These are phyloP conservation scores for Dendryphion nanum DNA, from an alignment of 2,329 filamentous ascomycete species.

Conservation along the genomic window DNA sequence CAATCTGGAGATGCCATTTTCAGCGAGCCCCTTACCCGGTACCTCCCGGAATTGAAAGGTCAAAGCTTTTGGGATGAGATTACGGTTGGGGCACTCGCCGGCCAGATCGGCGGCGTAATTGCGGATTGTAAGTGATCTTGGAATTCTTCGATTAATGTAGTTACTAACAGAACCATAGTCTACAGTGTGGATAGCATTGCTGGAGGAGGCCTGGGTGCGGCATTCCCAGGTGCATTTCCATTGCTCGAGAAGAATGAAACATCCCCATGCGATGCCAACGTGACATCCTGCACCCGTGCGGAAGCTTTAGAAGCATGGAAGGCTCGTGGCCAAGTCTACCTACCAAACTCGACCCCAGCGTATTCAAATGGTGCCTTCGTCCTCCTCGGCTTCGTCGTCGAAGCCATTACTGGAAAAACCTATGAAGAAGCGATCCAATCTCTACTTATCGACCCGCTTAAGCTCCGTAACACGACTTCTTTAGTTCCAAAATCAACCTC, in stretches of 20 bases:
- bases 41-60: conserved; percentile 41
- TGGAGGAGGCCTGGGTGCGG: too few species aligned
- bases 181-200: too few species aligned
- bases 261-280: not conserved
- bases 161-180: too few species aligned
- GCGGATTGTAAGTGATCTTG: conserved; percentile 19
- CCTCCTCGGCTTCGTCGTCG: conserved; percentile 34
- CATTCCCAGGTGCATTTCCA: too few species aligned
- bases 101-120: conserved; percentile 11
- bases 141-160: conserved; percentile 6
- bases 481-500: too few species aligned
- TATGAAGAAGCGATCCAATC: conserved; percentile 31
- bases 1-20: conserved; percentile 40
- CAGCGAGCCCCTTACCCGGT: conserved; percentile 43
- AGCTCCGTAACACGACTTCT: conserved; percentile 33
- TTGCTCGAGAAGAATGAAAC: not conserved
- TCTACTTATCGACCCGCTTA: conserved; percentile 35
- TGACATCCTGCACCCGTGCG: too few species aligned
- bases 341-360: conserved; percentile 9
- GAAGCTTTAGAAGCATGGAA: conserved; percentile 9
- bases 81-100: conserved; percentile 6
- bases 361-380: conserved; percentile 34
- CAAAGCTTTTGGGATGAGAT: conserved; percentile 2
- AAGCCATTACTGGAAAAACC: conserved; percentile 34
- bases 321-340: not conserved